A percentile compares a stretch with the other conserved stretches of the same genome.
Conservation (phyloP, 2,329 filamentous ascomycete genomes). For the Catunica adiposa region DNA sequence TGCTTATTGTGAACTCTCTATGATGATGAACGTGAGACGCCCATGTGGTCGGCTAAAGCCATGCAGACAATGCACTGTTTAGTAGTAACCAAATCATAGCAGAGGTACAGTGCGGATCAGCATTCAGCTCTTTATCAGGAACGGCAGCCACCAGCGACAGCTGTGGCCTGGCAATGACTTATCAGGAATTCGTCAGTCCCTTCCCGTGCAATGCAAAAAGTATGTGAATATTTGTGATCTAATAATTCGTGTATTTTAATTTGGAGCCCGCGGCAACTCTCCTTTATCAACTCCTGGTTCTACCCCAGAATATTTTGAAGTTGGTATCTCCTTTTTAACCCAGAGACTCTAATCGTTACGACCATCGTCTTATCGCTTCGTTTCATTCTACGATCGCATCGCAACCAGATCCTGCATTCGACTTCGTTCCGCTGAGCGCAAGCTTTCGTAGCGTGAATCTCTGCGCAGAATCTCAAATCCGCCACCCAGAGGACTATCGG, state of each 20-base stretch:
- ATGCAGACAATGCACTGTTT: not conserved
- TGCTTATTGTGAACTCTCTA: no score
- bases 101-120: no score
- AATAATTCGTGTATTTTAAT: not conserved
- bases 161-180: not conserved
- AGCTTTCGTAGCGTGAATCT: not conserved
- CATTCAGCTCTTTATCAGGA: no score
- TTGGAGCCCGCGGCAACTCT: not conserved
- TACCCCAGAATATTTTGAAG: not conserved
- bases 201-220: not conserved
- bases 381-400: not conserved
- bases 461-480: not conserved
- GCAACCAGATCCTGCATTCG: not conserved
- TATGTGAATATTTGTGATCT: not conserved
- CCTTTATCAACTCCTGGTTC: not conserved
- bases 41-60: not conserved
- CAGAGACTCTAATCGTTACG: not conserved
- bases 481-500: not conserved
- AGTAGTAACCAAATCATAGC: no score
- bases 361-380: not conserved
- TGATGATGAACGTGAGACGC: no score
- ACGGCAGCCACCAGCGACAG: not conserved
- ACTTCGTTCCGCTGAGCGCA: not conserved
- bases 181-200: not conserved
- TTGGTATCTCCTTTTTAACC: not conserved